Evolutionary conservation across 2,329 filamentous ascomycete genomes (phyloP).

Genomic region (Chrysoporthe deuterocubensis): DNA sequence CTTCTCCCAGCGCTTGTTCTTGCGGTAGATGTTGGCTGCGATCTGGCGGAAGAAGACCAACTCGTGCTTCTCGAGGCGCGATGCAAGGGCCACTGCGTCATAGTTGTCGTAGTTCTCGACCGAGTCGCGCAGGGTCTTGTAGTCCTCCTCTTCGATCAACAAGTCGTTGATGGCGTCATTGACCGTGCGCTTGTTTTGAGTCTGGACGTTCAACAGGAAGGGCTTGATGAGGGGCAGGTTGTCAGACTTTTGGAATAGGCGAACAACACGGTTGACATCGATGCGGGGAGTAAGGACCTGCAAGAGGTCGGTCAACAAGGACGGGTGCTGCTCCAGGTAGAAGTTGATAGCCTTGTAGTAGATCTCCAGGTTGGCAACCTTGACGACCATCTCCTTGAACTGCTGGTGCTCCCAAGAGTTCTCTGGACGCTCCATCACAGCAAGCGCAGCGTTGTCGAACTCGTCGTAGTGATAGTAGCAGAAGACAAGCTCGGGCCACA

Average conservation of each 20-base stretch:
- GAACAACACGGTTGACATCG: conserved; percentile 98
- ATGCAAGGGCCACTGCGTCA: conserved; percentile 88
- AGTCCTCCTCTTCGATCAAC: conserved; percentile 97
- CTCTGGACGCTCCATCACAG: conserved; percentile 96
- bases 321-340: conserved; percentile 96
- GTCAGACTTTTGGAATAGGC: conserved; percentile 98
- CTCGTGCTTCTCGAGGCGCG: conserved; percentile 94
- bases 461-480: conserved; percentile 98
- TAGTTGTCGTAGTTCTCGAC: conserved; percentile 99
- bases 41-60: conserved; percentile 99
- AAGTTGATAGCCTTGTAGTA: conserved; percentile 98
- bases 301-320: conserved; percentile 91
- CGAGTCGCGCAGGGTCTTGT: conserved; percentile 97
- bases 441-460: conserved; percentile 93
- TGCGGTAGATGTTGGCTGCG: conserved; percentile 96
- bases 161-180: conserved; percentile 98
- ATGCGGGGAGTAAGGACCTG: conserved; percentile 91
- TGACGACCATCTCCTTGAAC: conserved; percentile 98
- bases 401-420: conserved; percentile 99
- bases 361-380: conserved; percentile 97
- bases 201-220: conserved; percentile 94
- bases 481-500: conserved; percentile 98
- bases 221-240: conserved; percentile 98
- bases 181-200: conserved; percentile 96
- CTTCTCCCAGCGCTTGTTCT: conserved; percentile 99